Base-by-base conservation (phyloP, 179 eudicot species). In the Beta lomatogona region DNA sequence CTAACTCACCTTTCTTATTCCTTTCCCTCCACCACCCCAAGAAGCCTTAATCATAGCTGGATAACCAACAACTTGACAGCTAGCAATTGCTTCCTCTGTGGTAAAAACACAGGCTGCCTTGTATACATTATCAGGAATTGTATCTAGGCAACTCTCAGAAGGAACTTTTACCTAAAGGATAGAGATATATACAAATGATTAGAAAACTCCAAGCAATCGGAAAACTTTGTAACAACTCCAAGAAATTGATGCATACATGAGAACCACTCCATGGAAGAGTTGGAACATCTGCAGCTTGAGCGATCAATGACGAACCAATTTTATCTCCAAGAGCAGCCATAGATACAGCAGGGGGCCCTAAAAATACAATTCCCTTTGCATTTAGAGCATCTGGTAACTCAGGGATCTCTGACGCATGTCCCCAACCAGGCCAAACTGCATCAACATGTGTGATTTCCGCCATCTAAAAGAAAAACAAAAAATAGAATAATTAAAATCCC, bases 351-450 rank as follows among this genome's bases (percentile, higher is more conserved):
- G 99, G 98, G 6, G 99, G 99, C 21, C 99, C 99, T 61, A 97
- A 90, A 88, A 97, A 97, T 79, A 93, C 75, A 50, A 97, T 92
- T 75, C 97, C 98, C 88, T 92, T 97, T 48, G 94, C 97, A 75
- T 75, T 81, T 75, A 97, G 86, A 60, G 99, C 97, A 86, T 97
- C 99, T 16, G 99, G 98, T 31, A 97, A 87, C 87, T 97, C 99
- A 21, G 99, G 99, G 77, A 89, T 97, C 91, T 97, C 99, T 48
- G 99, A 97, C 77, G 99, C 99, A 88, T 97, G 99, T 77, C 99
- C 99, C 99, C 99, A 97, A 76, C 99, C 99, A 79, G 99, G 99
- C 99, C 99, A 97, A 84, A 97, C 99, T 61, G 99, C 99, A 83
- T 97, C 98, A 50, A 97, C 99, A 81, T 75, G 99, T 45, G 99